Evolutionary conservation across 2,329 filamentous ascomycete genomes (phyloP).

Genomic region (Hirsutella rhossiliensis): DNA sequence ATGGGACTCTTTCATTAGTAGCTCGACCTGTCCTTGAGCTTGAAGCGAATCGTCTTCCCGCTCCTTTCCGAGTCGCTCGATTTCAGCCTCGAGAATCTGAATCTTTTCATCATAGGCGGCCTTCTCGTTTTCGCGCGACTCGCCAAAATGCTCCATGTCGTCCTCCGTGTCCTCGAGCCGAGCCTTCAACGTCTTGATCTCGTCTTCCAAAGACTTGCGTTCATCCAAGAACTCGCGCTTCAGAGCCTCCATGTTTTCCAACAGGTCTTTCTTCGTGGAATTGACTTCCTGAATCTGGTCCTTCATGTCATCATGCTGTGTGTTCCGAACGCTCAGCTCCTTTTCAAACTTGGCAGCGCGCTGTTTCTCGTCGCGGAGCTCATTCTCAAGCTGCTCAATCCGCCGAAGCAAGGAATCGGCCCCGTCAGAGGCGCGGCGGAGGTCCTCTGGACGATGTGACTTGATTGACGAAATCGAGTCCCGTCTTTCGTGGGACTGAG

Average conservation of each 20-base stretch:
- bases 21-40: conserved; percentile 49
- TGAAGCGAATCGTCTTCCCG: conserved; percentile 44
- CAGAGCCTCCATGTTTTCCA: conserved; percentile 88
- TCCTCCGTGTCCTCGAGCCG: conserved; percentile 84
- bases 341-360: conserved; percentile 54
- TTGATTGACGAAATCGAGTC: conserved; percentile 37
- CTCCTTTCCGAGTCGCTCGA: conserved; percentile 50
- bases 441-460: conserved; percentile 31
- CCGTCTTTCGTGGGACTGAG: conserved; percentile 34
- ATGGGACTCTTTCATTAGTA: conserved; percentile 46
- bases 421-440: conserved; percentile 32
- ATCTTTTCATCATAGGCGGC: conserved; percentile 57
- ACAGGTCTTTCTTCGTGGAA: conserved; percentile 84
- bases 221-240: conserved; percentile 82
- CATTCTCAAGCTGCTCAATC: conserved; percentile 59
- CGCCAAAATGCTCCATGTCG: conserved; percentile 74
- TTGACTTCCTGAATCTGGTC: conserved; percentile 72
- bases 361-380: conserved; percentile 64
- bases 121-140: conserved; percentile 74
- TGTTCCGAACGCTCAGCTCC: conserved; percentile 48
- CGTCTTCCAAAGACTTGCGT: conserved; percentile 68
- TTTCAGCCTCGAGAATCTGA: conserved; percentile 55
- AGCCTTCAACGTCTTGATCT: conserved; percentile 64
- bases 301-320: conserved; percentile 48
- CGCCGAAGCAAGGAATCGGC: conserved; percentile 33